These are phyloP conservation scores for Fusarium sp. DNA, from an alignment of 2,329 filamentous ascomycete genomes.

Conservation along the genomic window DNA sequence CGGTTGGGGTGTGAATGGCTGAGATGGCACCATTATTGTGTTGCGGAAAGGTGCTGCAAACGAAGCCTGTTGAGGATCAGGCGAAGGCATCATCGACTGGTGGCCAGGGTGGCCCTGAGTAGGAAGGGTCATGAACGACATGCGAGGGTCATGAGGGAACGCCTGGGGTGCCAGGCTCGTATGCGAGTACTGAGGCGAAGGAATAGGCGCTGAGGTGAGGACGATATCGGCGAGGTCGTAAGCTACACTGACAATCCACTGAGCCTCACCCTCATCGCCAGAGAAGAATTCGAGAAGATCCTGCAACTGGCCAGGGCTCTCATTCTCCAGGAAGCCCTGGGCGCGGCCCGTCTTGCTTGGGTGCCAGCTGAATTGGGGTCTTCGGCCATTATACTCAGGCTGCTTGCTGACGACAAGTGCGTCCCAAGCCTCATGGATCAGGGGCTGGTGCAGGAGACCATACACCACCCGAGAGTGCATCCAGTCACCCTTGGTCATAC, in stretches of 20 bases:
- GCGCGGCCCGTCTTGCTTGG: constrained; percentile 67
- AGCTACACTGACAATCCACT: constrained; percentile 68
- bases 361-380: constrained; percentile 74
- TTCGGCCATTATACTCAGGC: constrained; percentile 63
- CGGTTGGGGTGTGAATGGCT: constrained; percentile 43
- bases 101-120: constrained; percentile 47
- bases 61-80: constrained; percentile 45
- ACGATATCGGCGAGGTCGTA: constrained; percentile 67
- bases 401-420: constrained; percentile 65
- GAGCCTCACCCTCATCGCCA: constrained; percentile 66
- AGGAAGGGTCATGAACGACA: constrained; percentile 49
- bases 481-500: constrained; percentile 74
- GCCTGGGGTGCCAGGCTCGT: constrained; percentile 42
- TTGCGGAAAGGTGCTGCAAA: constrained; percentile 48
- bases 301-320: constrained; percentile 72
- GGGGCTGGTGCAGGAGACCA: constrained; percentile 74
- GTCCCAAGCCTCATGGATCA: constrained; percentile 72
- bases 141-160: constrained; percentile 45
- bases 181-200: constrained; percentile 49
- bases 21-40: constrained; percentile 50
- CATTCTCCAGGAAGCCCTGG: constrained; percentile 70
- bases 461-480: constrained; percentile 77
- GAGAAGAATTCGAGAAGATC: constrained; percentile 75
- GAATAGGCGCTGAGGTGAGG: constrained; percentile 49
- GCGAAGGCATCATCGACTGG: constrained; percentile 46